Percentiles rank a stretch among this genome's conserved stretches.
Evolutionary conservation across 2,329 filamentous ascomycete genomes (phyloP).

Genomic region (Alternaria novae-zelandiae): DNA sequence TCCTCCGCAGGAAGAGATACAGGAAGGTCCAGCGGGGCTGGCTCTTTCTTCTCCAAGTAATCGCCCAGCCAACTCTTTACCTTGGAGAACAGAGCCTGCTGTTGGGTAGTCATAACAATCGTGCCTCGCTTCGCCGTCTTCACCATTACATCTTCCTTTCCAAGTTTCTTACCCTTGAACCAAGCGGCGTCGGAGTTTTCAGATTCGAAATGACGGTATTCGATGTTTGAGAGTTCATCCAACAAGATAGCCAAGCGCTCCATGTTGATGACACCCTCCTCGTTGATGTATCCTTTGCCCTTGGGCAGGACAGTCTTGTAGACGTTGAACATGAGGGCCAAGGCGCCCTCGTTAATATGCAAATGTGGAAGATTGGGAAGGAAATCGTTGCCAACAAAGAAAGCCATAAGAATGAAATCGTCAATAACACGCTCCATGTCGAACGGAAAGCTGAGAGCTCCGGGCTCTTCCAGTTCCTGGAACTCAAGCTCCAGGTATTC

Average conservation of each 20-base stretch:
- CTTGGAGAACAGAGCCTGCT: conserved; percentile 81
- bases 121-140: conserved; percentile 66
- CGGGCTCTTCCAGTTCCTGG: conserved; percentile 82
- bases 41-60: conserved; percentile 56
- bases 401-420: conserved; percentile 99
- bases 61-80: conserved; percentile 84
- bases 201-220: conserved; percentile 89
- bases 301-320: conserved; percentile 91
- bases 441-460: conserved; percentile 76
- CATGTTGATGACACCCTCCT: conserved; percentile 90
- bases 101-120: conserved; percentile 76
- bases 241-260: conserved; percentile 77
- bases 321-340: conserved; percentile 95
- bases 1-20: conserved; percentile 78
- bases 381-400: conserved; percentile 99
- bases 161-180: conserved; percentile 85
- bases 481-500: conserved; percentile 98
- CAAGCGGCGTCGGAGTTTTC: conserved; percentile 89
- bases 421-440: conserved; percentile 97
- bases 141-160: conserved; percentile 70
- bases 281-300: conserved; percentile 94
- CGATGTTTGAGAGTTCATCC: conserved; percentile 84
- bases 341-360: conserved; percentile 97
- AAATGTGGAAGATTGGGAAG: conserved; percentile 93
- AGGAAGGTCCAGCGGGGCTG: conserved; percentile 72